Percentiles rank a stretch among this genome's conserved stretches.
Evolutionary conservation across 2,329 filamentous ascomycete species (phyloP).

Genomic region (Aspergillus intermedius): DNA sequence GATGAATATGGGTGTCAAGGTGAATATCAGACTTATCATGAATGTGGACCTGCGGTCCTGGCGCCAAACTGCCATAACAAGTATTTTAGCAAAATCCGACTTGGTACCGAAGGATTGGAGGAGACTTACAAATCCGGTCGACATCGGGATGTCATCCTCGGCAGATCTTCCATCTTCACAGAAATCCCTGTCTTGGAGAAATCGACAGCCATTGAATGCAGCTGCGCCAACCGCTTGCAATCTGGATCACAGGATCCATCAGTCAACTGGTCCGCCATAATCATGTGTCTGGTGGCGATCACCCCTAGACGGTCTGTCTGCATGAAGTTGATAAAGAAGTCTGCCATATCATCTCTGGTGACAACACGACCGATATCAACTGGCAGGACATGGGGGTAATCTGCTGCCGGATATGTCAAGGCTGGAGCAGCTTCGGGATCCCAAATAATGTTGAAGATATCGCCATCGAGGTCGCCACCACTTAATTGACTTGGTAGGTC

Average conservation of each 20-base stretch:
- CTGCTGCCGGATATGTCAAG: slow-evolving; percentile 52
- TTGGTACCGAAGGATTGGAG: neutral
- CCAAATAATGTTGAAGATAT: slow-evolving; percentile 74
- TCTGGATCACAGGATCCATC: slow-evolving; percentile 47
- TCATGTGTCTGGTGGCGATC: slow-evolving; percentile 59
- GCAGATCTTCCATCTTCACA: slow-evolving; percentile 42
- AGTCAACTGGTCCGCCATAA: slow-evolving; percentile 54
- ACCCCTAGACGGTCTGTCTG: slow-evolving; percentile 58
- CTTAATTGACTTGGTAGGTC: slow-evolving; percentile 73
- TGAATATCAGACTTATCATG: slow-evolving; percentile 38
- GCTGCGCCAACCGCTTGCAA: slow-evolving; percentile 52
- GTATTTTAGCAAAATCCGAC: neutral
- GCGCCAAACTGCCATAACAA: slow-evolving; percentile 13
- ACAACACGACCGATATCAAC: slow-evolving; percentile 58
- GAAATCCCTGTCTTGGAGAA: slow-evolving; percentile 68
- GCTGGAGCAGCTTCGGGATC: slow-evolving; percentile 47
- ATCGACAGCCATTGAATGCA: slow-evolving; percentile 67
- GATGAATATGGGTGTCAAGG: slow-evolving; percentile 43
- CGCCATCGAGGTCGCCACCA: slow-evolving; percentile 78
- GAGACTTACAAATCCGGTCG: slow-evolving; percentile 52
- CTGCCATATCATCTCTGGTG: slow-evolving; percentile 58
- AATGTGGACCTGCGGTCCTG: slow-evolving; percentile 13
- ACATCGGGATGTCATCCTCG: slow-evolving; percentile 25
- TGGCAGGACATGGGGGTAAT: slow-evolving; percentile 58
- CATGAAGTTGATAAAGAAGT: slow-evolving; percentile 78